These are phyloP conservation scores for Aspergillus sp. DNA, from an alignment of 2,329 filamentous ascomycete genomes.

Conservation along the genomic window DNA sequence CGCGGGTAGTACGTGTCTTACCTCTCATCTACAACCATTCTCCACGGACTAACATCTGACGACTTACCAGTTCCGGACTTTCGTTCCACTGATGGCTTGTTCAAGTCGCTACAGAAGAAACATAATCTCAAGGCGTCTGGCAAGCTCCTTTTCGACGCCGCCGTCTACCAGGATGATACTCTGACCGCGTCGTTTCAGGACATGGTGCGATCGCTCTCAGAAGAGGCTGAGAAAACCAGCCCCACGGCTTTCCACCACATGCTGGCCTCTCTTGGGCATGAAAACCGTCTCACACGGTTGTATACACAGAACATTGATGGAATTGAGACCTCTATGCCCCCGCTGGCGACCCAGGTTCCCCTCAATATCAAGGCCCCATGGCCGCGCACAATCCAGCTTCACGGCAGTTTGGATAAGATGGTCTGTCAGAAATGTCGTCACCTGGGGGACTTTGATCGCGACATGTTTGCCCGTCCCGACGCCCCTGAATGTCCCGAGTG, in stretches of 20 bases:
- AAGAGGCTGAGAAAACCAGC: conserved; percentile 66
- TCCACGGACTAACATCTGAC: neutral
- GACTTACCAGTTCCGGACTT: conserved; percentile 75
- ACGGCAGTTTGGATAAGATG: conserved; percentile 93
- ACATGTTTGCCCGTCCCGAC: conserved; percentile 75
- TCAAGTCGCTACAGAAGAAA: conserved; percentile 74
- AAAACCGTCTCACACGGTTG: conserved; percentile 78
- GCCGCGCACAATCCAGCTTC: conserved; percentile 88
- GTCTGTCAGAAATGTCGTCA: conserved; percentile 87
- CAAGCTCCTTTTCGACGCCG: conserved; percentile 93
- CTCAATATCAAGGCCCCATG: conserved; percentile 79
- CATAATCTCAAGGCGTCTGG: conserved; percentile 90
- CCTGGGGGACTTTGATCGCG: conserved; percentile 66
- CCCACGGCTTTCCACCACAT: conserved; percentile 91
- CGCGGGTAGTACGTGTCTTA: conserved; percentile 66
- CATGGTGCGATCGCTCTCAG: conserved; percentile 86
- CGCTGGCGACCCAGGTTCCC: conserved; percentile 73
- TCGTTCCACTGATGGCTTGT: conserved; percentile 82
- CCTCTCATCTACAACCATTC: conserved; percentile 6
- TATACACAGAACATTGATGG: conserved; percentile 98
- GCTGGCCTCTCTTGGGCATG: conserved; percentile 78
- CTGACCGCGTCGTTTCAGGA: conserved; percentile 88
- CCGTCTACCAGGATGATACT: conserved; percentile 86
- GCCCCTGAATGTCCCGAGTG: conserved; percentile 75
- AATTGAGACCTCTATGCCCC: conserved; percentile 76